Evolutionary conservation across 1,139 yeast species (phyloP).

Genomic region (Saccharomycopsis hybrid): DNA sequence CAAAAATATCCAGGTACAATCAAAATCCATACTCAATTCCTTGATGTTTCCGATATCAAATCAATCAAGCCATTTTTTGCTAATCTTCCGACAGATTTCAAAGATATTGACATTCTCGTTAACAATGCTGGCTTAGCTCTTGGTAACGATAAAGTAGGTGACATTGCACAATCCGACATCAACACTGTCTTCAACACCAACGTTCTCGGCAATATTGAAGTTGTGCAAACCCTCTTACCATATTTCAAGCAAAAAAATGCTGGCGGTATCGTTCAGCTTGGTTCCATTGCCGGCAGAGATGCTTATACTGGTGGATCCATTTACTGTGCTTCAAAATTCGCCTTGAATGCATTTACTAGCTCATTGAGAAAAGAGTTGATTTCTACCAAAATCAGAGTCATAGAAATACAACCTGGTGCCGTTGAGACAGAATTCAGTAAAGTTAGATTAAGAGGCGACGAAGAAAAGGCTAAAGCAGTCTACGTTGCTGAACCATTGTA

Average conservation of each 20-base stretch:
- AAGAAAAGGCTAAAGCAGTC: slow-evolving; percentile 59
- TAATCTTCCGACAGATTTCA: slow-evolving; percentile 44
- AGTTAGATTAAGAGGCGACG: slow-evolving; percentile 71
- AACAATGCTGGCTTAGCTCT: slow-evolving; percentile 83
- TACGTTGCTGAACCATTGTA: slow-evolving; percentile 68
- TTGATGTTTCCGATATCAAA: slow-evolving; percentile 55
- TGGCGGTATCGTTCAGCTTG: slow-evolving; percentile 79
- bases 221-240: slow-evolving; percentile 64
- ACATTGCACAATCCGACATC: slow-evolving; percentile 46
- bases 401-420: slow-evolving; percentile 83
- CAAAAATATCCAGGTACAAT: slow-evolving; percentile 40
- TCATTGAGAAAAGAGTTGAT: slow-evolving; percentile 74
- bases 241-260: slow-evolving; percentile 45
- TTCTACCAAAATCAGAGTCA: slow-evolving; percentile 65
- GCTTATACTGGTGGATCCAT: slow-evolving; percentile 83
- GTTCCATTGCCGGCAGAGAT: slow-evolving; percentile 85
- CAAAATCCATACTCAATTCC: slow-evolving; percentile 40
- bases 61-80: slow-evolving; percentile 47
- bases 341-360: slow-evolving; percentile 69
- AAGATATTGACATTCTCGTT: slow-evolving; percentile 57
- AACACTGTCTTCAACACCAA: slow-evolving; percentile 65
- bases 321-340: slow-evolving; percentile 86
- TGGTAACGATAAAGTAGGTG: slow-evolving; percentile 62
- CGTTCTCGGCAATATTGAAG: slow-evolving; percentile 61
- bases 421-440: slow-evolving; percentile 83